Base-by-base conservation (phyloP, 345 rosid genomes). In the Raphanus raphanistrum region DNA sequence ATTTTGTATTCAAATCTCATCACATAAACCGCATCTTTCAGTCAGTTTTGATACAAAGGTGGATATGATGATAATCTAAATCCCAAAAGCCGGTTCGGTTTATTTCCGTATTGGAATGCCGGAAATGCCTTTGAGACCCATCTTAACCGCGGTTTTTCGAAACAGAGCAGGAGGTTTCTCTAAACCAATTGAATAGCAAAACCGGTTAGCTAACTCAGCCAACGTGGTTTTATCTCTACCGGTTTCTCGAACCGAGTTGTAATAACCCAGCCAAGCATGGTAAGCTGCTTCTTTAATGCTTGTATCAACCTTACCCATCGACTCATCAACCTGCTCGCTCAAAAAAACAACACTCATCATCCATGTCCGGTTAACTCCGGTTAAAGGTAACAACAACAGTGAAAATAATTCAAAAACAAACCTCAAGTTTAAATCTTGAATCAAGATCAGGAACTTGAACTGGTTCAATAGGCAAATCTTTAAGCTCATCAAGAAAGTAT, bases 231-330 rank as follows among this genome's bases (percentile, higher is more conserved):
- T 96, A 68, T 91, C 97, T 74, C 99, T 80, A 68, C 98, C 93
- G 15, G 88, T 91, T 83, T 90, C 88, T 65, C 87, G 81, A 82
- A 96, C 86, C 2, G 98, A 93, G 84, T 87, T 93, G 68, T 95
- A 96, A 55, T 93, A 96, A 45, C 93, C 94, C 45, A 96, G 95
- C 97, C 99, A 96, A 58, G 96, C 91, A 84, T 91, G 96, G 84
- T 91, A 96, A 12, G 98, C 98, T 65, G 88, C 98, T 86, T 96
- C 99, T 85, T 90, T 93, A 63, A 90, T 73, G 72, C 90, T 90
- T 31, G 81, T 84, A 79, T 91, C 99, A 60, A 96, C 79, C 84
- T 86, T 93, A 41, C 78, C 82, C 84, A 96, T 76, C 2, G 94
- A 86, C 45, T 76, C 62, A 29, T 89, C 93, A 79, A 89, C 72